phyloP scores from a whole-genome alignment of 805 yeast species.

The Candida boidinii region DNA sequence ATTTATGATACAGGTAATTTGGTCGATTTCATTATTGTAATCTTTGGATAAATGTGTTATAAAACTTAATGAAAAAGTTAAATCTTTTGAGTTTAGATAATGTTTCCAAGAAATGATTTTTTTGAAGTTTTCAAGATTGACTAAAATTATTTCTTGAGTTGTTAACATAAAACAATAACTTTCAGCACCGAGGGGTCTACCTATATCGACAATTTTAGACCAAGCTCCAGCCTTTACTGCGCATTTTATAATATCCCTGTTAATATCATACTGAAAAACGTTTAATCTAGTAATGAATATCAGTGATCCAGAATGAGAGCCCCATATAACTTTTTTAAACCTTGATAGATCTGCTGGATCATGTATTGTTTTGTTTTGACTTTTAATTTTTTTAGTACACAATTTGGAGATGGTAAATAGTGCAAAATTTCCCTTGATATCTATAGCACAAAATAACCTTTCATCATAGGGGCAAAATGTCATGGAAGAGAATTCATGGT shows the following conservation, averaged over 20 bases:
- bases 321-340: constrained; percentile 47
- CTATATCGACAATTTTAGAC: constrained; percentile 41
- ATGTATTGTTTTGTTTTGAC: constrained; percentile 16
- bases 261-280: constrained; percentile 25
- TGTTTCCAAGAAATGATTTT: constrained; percentile 71
- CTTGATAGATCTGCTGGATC: constrained; percentile 46
- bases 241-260: constrained; percentile 21
- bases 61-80: constrained; percentile 35
- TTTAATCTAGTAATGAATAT: constrained; percentile 35
- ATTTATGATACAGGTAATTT: constrained; percentile 19
- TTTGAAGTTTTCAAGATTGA: constrained; percentile 27
- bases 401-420: constrained; percentile 21
- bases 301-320: constrained; percentile 21
- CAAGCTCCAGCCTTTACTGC: constrained; percentile 43
- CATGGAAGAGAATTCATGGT: too few relatives aligned
- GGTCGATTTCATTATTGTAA: constrained; percentile 1
- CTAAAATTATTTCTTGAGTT: constrained; percentile 54
- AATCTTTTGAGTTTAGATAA: constrained; percentile 44
- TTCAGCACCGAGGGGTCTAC: constrained; percentile 17
- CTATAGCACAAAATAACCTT: constrained; percentile 33
- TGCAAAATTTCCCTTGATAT: constrained; percentile 45
- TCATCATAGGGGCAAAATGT: constrained; percentile 36
- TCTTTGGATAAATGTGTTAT: constrained; percentile 6
- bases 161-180: constrained; percentile 48
- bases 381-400: constrained; percentile 2